Evolutionary conservation across 768 basidiomycete genomes (phyloP), one percentile per base, ranked within the genome.

Genomic region (Hebeloma cylindrosporum): DNA sequence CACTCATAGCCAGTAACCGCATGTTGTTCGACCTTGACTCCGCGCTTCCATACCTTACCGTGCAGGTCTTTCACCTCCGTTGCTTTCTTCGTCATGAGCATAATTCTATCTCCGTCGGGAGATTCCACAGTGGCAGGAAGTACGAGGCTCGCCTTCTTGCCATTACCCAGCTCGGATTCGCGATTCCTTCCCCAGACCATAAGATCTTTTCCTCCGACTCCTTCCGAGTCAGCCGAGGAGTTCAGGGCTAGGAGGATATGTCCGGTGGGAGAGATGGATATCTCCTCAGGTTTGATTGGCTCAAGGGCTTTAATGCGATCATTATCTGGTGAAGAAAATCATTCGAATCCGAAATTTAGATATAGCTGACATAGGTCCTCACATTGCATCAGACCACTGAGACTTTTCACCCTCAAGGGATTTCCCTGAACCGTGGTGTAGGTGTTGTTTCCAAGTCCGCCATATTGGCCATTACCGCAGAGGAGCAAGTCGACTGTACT

Each of bases 381-480:
- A 91, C 90, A 95, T 75, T 94, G 91, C n/a, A 76, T 67, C 18
- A 95, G 68, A 8, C 90, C 89, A 57, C 89, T 92, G 45, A 95
- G 73, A 32, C 79, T 81, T 65, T 83, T 92, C 2, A 86, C 85
- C 44, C 82, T 81, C 1, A 79, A 70, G 2, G 90, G 93, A 26
- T 69, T 70, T 32, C 81, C 75, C 56, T 88, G 87, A 0, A 82
- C 81, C 45, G 77, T 89, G 56, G 78, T 87, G 67, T 77, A 91
- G 13, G 65, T 47, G 44, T 76, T 77, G 37, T 78, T 86, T 3
- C 87, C 88, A 8, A 91, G 71, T 11, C 85, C 85, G 11, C 93
- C 90, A 63, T 77, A 86, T 58, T 89, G 83, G 1, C 92, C 93
- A 58, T 89, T 88, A 2, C 92, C 91, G 55, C 84, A 85, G 47